Evolutionary conservation across 2,329 filamentous ascomycete genomes (phyloP), one percentile per base, ranked within the genome.

Genomic region (Neofusicoccum parvum): DNA sequence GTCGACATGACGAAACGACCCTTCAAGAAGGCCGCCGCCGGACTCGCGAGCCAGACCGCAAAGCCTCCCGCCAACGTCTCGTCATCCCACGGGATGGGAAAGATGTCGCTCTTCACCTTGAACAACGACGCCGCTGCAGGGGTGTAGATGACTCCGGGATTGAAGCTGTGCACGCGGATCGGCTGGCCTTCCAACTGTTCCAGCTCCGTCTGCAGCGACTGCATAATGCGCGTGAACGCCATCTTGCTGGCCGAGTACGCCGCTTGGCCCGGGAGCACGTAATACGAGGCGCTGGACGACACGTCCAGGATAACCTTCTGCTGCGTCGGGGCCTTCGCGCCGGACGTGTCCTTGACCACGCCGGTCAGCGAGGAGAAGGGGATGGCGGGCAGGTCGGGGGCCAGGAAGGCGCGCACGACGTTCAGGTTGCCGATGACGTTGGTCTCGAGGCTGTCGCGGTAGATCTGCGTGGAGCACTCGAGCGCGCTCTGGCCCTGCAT

Each of bases 401-500:
- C 32, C 27, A 69, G 64, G 17, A 65, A 70, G 15, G 68, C 59
- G 48, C 69, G 69, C 9, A 64, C 62, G 15, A 68, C 53, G 37
- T 68, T 64, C 34, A 67, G 56, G 10, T 67, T 67, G 23, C 66
- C 67, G 17, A 64, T 54, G 6, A 68, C 59, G 32, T 70, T 69
- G 3, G 53, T 65, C 3, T 53, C 67, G 23, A 66, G 53, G n/a
- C 66, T 11, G 37, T 37, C 11, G 67, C 65, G 9, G 64, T 23
- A 23, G 3, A 23, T 23, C 23, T 23, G 32, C 4, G 65, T 58
- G 9, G n/a, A 69, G 9, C 53, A 48, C 17, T 43, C 49, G 41
- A 48, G 59, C 27, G n/a, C n/a, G 23, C 23, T 23, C 1, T 37
- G 20, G 12, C 48, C 64, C 34, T 39, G 23, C 17, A 34, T 34